Base-by-base conservation (phyloP, 768 basidiomycete genomes). In the Hortiboletus campestris region DNA sequence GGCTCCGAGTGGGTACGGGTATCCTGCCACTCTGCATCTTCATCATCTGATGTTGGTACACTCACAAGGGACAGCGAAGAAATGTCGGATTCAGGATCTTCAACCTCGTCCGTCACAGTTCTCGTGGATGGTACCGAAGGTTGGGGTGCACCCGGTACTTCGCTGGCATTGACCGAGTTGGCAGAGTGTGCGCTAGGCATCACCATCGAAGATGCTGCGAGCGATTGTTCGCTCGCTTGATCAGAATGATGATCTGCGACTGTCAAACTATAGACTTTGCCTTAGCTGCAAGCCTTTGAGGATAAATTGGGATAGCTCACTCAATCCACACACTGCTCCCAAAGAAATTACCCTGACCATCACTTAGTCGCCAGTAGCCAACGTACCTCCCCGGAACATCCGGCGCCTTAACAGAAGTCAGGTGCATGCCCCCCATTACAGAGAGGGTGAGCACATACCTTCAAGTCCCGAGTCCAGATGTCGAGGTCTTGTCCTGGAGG, bases 261-360 rank as follows among this genome's bases (percentile, higher is more conserved):
- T 50, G 78, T 81, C 67, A 91, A 84, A 55, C 88, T 90, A 53
- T 11, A 13, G 29, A 48, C 43, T 57, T 48, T 38, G 28, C 6
- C 3, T 66, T 8, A 55, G 48, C 41, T 29, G 41, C 40, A 44
- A 19, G 39, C 29, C 57, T 11, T 19, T 34, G 13, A 13, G 43
- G 5, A n/a, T 39, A n/a, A n/a, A 20, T 51, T 17, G n/a, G 41
- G 25, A 55, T 3, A 14, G 75, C 87, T 69, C 56, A 90, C 90
- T 91, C 88, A 25, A 89, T 82, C 89, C 90, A 91, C 19, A 93
- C 76, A 54, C 80, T 85, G 34, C 50, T 85, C 75, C 25, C 91
- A 62, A 94, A 94, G 43, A 82, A 66, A 40, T 76, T 76, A 2
- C 81, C 83, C 17, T 76, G 63, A 6, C 78, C 80, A 61, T 89